A percentile compares a stretch with the other conserved stretches of the same genome.
These are phyloP conservation scores for Daldinia eschscholtzii DNA, from an alignment of 2,329 filamentous ascomycete genomes.

Conservation along the genomic window DNA sequence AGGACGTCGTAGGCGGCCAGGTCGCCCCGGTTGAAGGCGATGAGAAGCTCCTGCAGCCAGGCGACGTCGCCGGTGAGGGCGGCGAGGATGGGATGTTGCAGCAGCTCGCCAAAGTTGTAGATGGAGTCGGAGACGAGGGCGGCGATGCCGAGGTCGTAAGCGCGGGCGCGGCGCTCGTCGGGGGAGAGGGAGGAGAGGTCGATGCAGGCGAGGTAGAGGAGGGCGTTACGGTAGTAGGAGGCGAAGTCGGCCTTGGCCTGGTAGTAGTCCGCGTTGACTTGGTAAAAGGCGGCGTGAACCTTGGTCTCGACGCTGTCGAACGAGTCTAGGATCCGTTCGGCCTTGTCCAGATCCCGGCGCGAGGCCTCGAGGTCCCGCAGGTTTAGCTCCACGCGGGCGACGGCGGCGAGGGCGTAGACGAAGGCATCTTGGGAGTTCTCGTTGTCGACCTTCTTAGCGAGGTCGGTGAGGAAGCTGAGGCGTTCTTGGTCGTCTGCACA, in stretches of 20 bases:
- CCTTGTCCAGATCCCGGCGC: slow-evolving; percentile 86
- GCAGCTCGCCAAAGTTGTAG: slow-evolving; percentile 99
- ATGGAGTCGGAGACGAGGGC: slow-evolving; percentile 94
- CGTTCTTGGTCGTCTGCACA: slow-evolving; percentile 84
- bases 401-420: slow-evolving; percentile 92
- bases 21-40: slow-evolving; percentile 97
- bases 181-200: slow-evolving; percentile 80
- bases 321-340: slow-evolving; percentile 86
- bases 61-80: slow-evolving; percentile 81
- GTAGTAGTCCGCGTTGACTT: slow-evolving; percentile 94
- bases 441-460: slow-evolving; percentile 90
- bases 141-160: slow-evolving; percentile 92
- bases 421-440: slow-evolving; percentile 94
- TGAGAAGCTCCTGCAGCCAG: slow-evolving; percentile 95
- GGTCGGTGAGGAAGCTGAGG: slow-evolving; percentile 83
- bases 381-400: slow-evolving; percentile 87
- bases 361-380: slow-evolving; percentile 84
- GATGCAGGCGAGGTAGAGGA: slow-evolving; percentile 97
- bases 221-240: slow-evolving; percentile 95
- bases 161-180: slow-evolving; percentile 82
- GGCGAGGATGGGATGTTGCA: slow-evolving; percentile 95
- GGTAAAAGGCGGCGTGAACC: slow-evolving; percentile 96
- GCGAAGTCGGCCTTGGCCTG: slow-evolving; percentile 94
- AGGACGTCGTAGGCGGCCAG: slow-evolving; percentile 87
- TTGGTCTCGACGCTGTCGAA: slow-evolving; percentile 97